These are phyloP conservation scores for Aspergillus candidus DNA, from an alignment of 2,329 filamentous ascomycete genomes.

Conservation along the genomic window DNA sequence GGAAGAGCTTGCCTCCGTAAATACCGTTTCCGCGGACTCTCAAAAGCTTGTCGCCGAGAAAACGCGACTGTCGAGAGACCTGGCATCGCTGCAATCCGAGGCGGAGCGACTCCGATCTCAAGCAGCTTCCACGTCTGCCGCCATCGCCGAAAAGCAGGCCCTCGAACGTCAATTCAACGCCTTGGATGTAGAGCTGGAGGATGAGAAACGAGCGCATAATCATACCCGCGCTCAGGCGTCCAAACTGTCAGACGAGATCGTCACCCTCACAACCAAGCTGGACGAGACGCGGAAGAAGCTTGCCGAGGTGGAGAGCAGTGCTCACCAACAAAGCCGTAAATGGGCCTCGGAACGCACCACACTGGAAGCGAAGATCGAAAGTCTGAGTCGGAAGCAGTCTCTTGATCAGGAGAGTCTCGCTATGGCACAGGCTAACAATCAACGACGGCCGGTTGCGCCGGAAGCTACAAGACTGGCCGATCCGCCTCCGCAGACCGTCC, in stretches of 20 bases:
- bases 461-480: slow-evolving; percentile 21
- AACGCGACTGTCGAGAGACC: slow-evolving; percentile 53
- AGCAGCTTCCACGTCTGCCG: slow-evolving; percentile 55
- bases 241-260: slow-evolving; percentile 36
- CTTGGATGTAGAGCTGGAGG: slow-evolving; percentile 74
- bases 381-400: slow-evolving; percentile 63
- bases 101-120: slow-evolving; percentile 57
- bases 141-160: slow-evolving; percentile 71
- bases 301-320: slow-evolving; percentile 47
- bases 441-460: slow-evolving; percentile 35
- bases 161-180: slow-evolving; percentile 72
- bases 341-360: slow-evolving; percentile 57
- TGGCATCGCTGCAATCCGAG: slow-evolving; percentile 55
- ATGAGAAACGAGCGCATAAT: slow-evolving; percentile 66
- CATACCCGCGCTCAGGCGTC: slow-evolving; percentile 43
- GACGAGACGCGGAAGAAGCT: slow-evolving; percentile 48
- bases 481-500: slow-evolving; percentile 37
- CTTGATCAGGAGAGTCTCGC: slow-evolving; percentile 68
- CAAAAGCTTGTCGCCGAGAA: slow-evolving; percentile 64
- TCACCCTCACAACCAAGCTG: slow-evolving; percentile 36
- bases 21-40: slow-evolving; percentile 61
- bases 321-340: slow-evolving; percentile 53
- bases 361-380: slow-evolving; percentile 65
- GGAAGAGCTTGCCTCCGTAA: slow-evolving; percentile 66
- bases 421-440: slow-evolving; percentile 50